Evolutionary conservation across 2,329 filamentous ascomycete species (phyloP).

Genomic region (Exophiala viscosa): DNA sequence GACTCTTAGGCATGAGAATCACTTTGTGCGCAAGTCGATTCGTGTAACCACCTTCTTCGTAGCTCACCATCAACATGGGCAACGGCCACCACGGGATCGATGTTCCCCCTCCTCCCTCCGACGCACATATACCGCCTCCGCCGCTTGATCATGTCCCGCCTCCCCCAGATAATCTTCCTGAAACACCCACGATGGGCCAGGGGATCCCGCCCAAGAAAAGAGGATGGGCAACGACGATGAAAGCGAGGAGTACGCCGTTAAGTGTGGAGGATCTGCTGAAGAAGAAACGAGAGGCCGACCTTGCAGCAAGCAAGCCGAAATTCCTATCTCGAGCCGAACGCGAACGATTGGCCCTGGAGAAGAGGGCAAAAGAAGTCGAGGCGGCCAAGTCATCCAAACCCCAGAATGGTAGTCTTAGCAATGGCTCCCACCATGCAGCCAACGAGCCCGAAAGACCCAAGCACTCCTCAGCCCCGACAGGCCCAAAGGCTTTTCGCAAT

Average conservation of each 20-base stretch:
- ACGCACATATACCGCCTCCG: slow-evolving; percentile 36
- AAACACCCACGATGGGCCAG: too few species aligned
- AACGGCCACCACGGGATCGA: too few species aligned
- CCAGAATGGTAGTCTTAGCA: slow-evolving; percentile 8
- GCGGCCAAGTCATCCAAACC: slow-evolving; percentile 34
- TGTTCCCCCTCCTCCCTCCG: too few species aligned
- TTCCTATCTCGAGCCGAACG: slow-evolving; percentile 81
- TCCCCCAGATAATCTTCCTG: slow-evolving; percentile 42
- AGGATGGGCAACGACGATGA: slow-evolving; percentile 46
- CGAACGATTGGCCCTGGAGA: slow-evolving; percentile 74
- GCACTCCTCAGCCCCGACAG: slow-evolving; percentile 57
- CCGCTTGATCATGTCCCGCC: slow-evolving; percentile 39
- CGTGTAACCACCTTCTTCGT: too few species aligned
- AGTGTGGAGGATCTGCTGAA: slow-evolving; percentile 82
- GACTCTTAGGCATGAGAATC: too few species aligned
- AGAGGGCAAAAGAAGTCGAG: slow-evolving; percentile 67
- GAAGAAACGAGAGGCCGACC: slow-evolving; percentile 82
- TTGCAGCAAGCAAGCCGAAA: slow-evolving; percentile 79
- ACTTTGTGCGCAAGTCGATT: too few species aligned
- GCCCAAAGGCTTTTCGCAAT: slow-evolving; percentile 65
- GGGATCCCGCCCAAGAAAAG: slow-evolving; percentile 45
- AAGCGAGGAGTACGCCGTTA: slow-evolving; percentile 53
- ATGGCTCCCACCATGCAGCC: slow-evolving; percentile 5
- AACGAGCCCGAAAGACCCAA: not conserved
- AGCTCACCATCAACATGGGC: slow-evolving; percentile 14